A percentile compares a stretch with the other conserved stretches of the same genome.
These are phyloP conservation scores for Thermoascus crustaceus DNA, from an alignment of 2,329 filamentous ascomycete genomes.

Conservation along the genomic window DNA sequence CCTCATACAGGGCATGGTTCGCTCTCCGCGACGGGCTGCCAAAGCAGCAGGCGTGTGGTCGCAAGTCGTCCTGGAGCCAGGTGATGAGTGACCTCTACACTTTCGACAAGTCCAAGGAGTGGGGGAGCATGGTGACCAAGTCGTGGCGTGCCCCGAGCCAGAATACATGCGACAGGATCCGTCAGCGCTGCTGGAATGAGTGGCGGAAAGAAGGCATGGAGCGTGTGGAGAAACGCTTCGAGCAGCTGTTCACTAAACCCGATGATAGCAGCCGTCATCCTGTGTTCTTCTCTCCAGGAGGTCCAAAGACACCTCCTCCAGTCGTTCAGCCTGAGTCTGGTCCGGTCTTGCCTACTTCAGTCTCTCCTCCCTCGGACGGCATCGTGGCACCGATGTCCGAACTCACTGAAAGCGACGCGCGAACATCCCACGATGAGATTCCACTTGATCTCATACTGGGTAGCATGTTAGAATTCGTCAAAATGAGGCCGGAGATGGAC, in stretches of 20 bases:
- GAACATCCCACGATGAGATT: neutral
- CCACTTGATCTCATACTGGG: neutral
- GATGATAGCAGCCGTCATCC: constrained; percentile 1
- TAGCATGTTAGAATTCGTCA: constrained; percentile 8
- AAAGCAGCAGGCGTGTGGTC: constrained; percentile 9
- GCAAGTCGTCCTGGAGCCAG: constrained; percentile 10
- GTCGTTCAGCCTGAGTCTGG: neutral
- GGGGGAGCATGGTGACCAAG: constrained; percentile 8
- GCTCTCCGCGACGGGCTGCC: constrained; percentile 13
- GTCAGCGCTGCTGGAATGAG: constrained; percentile 9
- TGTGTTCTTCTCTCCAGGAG: neutral
- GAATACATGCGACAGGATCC: constrained; percentile 14
- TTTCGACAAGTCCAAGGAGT: constrained; percentile 12
- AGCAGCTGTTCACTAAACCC: constrained; percentile 13
- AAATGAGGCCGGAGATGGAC: constrained; percentile 13
- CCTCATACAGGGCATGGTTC: constrained; percentile 23
- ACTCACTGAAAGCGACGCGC: no score
- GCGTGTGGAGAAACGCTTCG: constrained; percentile 8
- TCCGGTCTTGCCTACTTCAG: neutral
- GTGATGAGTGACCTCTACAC: constrained; percentile 17
- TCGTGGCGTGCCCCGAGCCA: constrained; percentile 13
- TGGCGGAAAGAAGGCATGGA: constrained; percentile 7
- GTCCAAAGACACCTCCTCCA: constrained; percentile 5
- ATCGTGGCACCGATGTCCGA: no score
- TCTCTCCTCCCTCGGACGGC: neutral